These are phyloP conservation scores for Nannizzia gypsea DNA, from an alignment of 2,329 filamentous ascomycete species.

Conservation along the genomic window DNA sequence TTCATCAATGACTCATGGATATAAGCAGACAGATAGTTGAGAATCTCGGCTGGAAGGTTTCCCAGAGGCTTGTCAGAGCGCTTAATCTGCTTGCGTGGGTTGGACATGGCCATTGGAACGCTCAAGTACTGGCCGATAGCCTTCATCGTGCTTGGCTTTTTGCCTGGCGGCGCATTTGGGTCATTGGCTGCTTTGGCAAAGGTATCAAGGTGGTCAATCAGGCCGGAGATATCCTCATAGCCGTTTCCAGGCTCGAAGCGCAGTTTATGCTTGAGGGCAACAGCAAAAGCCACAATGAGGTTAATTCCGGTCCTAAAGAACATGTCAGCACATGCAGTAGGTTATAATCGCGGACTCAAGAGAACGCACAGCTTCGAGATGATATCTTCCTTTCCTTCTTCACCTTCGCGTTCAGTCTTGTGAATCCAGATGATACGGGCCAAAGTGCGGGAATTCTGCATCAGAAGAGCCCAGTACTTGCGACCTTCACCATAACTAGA, in stretches of 20 bases:
- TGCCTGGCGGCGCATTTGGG: constrained; percentile 25
- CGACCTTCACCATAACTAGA: constrained; percentile 44
- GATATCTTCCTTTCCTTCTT: constrained; percentile 52
- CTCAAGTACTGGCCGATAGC: constrained; percentile 60
- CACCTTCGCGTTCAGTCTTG: constrained; percentile 46
- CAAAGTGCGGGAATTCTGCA: constrained; percentile 45
- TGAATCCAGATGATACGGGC: constrained; percentile 75
- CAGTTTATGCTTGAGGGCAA: constrained; percentile 67
- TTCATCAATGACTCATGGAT: constrained; percentile 48
- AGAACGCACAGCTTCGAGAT: constrained; percentile 50
- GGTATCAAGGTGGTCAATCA: constrained; percentile 62
- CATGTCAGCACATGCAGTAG: background rate
- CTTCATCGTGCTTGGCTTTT: constrained; percentile 46
- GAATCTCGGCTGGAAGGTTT: constrained; percentile 72
- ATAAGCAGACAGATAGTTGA: constrained; percentile 58
- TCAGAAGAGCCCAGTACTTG: constrained; percentile 52
- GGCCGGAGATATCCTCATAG: constrained; percentile 59
- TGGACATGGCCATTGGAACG: constrained; percentile 62
- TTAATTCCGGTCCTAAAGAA: constrained; percentile 53
- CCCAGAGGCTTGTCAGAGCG: constrained; percentile 59
- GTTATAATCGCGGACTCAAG: background rate
- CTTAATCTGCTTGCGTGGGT: constrained; percentile 69
- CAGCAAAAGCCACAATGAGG: constrained; percentile 63
- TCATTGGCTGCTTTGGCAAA: constrained; percentile 54
- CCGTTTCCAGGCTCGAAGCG: constrained; percentile 72